Conservation (phyloP, 2,329 filamentous ascomycete species). For the Fusarium hostae region DNA sequence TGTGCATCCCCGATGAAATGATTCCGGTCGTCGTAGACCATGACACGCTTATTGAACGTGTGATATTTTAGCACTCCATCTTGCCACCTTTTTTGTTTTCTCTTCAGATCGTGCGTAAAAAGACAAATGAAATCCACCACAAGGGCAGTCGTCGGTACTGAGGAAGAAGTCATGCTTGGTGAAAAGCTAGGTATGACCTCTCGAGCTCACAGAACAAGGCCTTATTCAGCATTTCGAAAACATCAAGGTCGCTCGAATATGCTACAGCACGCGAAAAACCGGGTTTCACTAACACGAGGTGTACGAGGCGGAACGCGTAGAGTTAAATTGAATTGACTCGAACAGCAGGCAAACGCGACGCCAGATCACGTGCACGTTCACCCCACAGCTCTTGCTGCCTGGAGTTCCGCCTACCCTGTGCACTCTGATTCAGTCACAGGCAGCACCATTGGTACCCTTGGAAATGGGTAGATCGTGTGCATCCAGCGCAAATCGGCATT, state of each 20-base stretch:
- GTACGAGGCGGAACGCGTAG: slow-evolving; percentile 20
- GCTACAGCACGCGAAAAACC: neutral
- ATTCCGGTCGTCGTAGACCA: slow-evolving; percentile 86
- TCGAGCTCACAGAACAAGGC: neutral
- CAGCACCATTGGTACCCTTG: neutral
- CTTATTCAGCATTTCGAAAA: slow-evolving; percentile 11
- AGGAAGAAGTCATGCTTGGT: slow-evolving; percentile 30
- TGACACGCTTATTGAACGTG: slow-evolving; percentile 88
- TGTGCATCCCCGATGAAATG: slow-evolving; percentile 88
- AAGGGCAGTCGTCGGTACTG: slow-evolving; percentile 64
- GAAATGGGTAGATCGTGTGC: too few species aligned
- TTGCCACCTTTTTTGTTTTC: slow-evolving; percentile 93
- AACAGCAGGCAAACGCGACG: slow-evolving; percentile 24
- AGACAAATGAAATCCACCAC: slow-evolving; percentile 88
- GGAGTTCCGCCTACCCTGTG: neutral
- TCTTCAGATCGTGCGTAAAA: slow-evolving; percentile 84
- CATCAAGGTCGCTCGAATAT: neutral
- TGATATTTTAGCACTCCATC: slow-evolving; percentile 91
- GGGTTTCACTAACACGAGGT: neutral
- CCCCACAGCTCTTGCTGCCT: slow-evolving; percentile 20
- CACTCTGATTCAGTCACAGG: too few species aligned
- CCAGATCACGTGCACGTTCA: slow-evolving; percentile 30
- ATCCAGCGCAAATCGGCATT: too few species aligned
- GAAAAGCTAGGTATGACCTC: neutral
- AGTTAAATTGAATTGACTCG: neutral